Evolutionary conservation across 306 rosid genomes (phyloP).

Genomic region (Arachis hypogaea): DNA sequence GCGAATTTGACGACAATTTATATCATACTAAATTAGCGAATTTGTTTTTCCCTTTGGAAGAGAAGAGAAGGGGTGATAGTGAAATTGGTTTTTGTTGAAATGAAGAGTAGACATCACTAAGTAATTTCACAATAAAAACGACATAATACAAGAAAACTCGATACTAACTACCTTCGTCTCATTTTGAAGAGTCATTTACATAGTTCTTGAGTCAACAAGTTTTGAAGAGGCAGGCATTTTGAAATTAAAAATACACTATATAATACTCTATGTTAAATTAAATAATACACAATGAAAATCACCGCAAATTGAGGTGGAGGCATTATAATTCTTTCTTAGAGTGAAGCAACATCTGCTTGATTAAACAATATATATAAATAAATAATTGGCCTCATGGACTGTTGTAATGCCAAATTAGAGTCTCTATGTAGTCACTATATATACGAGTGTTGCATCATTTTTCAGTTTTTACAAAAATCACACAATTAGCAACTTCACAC

Average conservation of each 20-base stretch:
- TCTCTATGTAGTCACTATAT: not conserved
- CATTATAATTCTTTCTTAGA: not conserved
- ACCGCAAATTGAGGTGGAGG: slow-evolving; percentile 6
- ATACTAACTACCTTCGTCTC: not conserved
- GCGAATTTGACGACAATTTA: not conserved
- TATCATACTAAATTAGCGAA: not conserved
- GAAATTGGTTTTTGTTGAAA: not conserved
- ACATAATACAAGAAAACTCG: not conserved
- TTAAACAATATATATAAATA: not conserved
- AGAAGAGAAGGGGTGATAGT: no score
- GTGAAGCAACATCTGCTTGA: slow-evolving; percentile 23
- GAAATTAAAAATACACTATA: not conserved
- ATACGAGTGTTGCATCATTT: not conserved
- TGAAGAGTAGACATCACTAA: not conserved
- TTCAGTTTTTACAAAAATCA: slow-evolving; percentile 11
- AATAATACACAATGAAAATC: not conserved
- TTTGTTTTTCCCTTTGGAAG: no score
- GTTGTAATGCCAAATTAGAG: not conserved
- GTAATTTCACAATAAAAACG: not conserved
- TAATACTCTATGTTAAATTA: not conserved
- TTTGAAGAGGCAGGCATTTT: not conserved
- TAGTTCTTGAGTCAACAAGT: slow-evolving; percentile 6
- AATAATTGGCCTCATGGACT: slow-evolving; percentile 1
- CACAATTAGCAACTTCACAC: not conserved
- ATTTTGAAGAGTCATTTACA: slow-evolving; percentile 8